These are phyloP conservation scores for Rhodosporidiobolus odoratus DNA, from an alignment of 768 basidiomycete species.

Conservation along the genomic window DNA sequence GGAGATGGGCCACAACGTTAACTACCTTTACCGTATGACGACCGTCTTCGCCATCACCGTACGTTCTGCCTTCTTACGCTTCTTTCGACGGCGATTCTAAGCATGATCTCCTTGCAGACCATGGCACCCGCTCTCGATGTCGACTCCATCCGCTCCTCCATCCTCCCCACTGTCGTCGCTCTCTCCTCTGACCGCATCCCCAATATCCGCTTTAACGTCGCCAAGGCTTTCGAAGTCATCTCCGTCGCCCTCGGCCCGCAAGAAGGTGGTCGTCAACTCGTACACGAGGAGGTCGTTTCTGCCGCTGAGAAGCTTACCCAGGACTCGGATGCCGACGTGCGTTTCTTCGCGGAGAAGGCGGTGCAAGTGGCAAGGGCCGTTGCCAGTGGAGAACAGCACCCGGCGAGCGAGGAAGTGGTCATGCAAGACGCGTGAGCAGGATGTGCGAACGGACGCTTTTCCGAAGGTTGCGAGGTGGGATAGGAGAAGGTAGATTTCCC, in stretches of 20 bases:
- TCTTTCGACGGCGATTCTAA: background rate
- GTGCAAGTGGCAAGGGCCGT: conserved; percentile 21
- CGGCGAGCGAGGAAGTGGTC: conserved; percentile 32
- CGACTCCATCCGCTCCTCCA: conserved; percentile 73
- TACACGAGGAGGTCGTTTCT: conserved; percentile 69
- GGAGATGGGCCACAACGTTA: conserved; percentile 92
- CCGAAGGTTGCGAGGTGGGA: background rate
- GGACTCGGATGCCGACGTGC: conserved; percentile 90
- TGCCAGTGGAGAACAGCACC: conserved; percentile 22
- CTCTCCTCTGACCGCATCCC: conserved; percentile 88
- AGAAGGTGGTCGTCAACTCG: conserved; percentile 63
- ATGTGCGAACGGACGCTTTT: background rate
- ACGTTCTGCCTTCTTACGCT: conserved; percentile 42
- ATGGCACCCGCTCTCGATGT: conserved; percentile 83
- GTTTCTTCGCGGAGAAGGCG: conserved; percentile 83
- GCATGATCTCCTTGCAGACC: conserved; percentile 56
- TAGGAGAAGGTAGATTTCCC: background rate
- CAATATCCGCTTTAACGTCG: conserved; percentile 98
- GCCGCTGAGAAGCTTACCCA: conserved; percentile 76
- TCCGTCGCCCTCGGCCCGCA: conserved; percentile 60
- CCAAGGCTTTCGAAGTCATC: conserved; percentile 86
- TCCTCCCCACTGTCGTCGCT: conserved; percentile 74
- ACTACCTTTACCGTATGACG: conserved; percentile 97
- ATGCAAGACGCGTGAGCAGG: conserved; percentile 32
- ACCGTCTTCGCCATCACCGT: conserved; percentile 98